These are phyloP conservation scores for Seiridium unicorne DNA, from an alignment of 2,329 filamentous ascomycete genomes.

Conservation along the genomic window DNA sequence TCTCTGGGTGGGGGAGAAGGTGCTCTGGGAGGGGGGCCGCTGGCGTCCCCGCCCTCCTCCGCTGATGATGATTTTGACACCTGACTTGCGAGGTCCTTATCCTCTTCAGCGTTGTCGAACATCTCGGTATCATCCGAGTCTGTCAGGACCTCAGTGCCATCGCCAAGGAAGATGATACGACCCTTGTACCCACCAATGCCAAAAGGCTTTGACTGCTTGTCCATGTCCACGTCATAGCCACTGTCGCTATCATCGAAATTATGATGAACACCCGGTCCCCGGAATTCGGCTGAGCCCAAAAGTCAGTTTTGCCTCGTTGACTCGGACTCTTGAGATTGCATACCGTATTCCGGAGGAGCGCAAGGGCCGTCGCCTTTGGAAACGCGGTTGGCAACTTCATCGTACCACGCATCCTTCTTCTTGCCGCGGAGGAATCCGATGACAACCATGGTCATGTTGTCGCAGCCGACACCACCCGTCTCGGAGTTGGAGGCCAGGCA, in stretches of 20 bases:
- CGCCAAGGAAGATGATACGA: conserved; percentile 90
- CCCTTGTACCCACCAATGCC: conserved; percentile 71
- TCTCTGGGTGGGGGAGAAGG: conserved; percentile 28
- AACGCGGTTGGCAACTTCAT: conserved; percentile 89
- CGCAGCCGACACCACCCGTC: conserved; percentile 94
- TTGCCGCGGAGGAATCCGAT: conserved; percentile 87
- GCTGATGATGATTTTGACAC: conserved; percentile 60
- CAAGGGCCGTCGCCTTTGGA: conserved; percentile 96
- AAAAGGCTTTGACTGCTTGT: conserved; percentile 62
- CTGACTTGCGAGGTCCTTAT: conserved; percentile 83
- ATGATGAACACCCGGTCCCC: conserved; percentile 77
- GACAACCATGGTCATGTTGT: conserved; percentile 99
- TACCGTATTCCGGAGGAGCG: conserved; percentile 99
- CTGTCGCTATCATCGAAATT: conserved; percentile 79
- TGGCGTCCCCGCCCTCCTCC: conserved; percentile 25
- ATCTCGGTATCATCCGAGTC: conserved; percentile 89
- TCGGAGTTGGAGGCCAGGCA: conserved; percentile 97
- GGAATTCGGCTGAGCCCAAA: conserved; percentile 69
- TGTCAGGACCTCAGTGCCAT: conserved; percentile 89
- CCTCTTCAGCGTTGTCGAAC: conserved; percentile 84
- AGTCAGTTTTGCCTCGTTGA: conserved; percentile 27
- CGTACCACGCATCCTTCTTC: conserved; percentile 97
- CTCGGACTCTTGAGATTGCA: conserved; percentile 46
- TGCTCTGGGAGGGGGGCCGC: conserved; percentile 27
- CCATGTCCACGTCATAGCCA: conserved; percentile 73